Conservation (phyloP, 1,284 basidiomycete genomes). For the Trichosporon sp. region DNA sequence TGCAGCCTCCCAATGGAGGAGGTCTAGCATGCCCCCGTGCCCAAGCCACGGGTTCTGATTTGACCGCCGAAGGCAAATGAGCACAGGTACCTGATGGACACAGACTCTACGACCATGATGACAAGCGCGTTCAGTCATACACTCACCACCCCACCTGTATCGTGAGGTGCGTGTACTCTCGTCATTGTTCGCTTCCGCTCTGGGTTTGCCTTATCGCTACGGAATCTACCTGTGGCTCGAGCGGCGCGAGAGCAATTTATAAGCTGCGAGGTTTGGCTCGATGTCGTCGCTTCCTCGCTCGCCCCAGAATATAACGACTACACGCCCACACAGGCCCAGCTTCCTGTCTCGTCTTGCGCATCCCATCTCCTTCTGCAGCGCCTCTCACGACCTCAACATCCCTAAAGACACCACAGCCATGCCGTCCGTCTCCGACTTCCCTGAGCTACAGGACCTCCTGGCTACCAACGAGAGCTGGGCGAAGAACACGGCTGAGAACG, state of each 20-base stretch:
- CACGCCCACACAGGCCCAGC: neutral
- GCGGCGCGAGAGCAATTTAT: neutral
- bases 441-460: conserved; percentile 38
- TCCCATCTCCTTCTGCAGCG: neutral
- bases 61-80: neutral
- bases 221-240: neutral
- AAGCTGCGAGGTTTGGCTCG: neutral
- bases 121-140: neutral
- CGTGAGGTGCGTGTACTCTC: neutral
- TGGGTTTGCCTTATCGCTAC: neutral
- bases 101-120: neutral
- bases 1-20: neutral
- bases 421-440: conserved; percentile 25
- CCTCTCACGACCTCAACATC: neutral
- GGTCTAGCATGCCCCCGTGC: conserved; percentile 3
- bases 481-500: conserved; percentile 33
- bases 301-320: neutral
- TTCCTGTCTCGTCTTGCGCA: neutral
- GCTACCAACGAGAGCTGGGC: conserved; percentile 51
- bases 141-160: neutral
- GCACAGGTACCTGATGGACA: neutral
- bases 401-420: neutral
- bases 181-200: neutral
- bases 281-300: neutral
- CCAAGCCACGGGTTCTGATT: conserved; percentile 7